Evolutionary conservation across 176 grass and related monocot genomes (phyloP), one percentile per base, ranked within the genome.

Genomic region (Urochloa ruziziensis): DNA sequence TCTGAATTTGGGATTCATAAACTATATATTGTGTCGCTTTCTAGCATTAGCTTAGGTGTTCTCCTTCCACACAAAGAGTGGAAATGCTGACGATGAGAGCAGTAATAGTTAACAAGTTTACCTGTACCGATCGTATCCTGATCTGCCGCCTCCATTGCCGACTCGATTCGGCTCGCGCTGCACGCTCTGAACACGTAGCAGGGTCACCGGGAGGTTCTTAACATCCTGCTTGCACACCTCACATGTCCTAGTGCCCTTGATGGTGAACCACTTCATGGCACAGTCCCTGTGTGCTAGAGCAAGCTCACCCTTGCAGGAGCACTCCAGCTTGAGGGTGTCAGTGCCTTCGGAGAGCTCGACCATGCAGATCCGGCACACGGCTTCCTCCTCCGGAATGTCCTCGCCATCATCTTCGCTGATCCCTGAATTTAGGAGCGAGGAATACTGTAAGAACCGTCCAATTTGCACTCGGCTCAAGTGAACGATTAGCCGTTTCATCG

Each of bases 351-450:
- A 88, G 16, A 95, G 80, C 85, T 95, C 93, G 0, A 34, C 90
- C 89, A 98, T 83, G 82, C 96, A 98, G 35, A 98, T 98, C 80
- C 93, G 91, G 82, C 96, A n/a, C n/a, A n/a, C n/a, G n/a, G n/a
- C n/a, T n/a, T n/a, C n/a, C n/a, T n/a, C n/a, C n/a, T n/a, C n/a
- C 9, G 89, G 66, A 33, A 98, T 95, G 82, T 95, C 87, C 77
- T 98, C 93, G 10, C 91, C 93, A 1, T 72, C 85, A 12, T 44
- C 91, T 73, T 39, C 85, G 17, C 57, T 79, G 1, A 49, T 4
- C 0, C 79, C 91, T 92, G 82, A 54, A 82, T 32, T 62, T 48
- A 52, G 36, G 2, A 37, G 36, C 5, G 35, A 37, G n/a, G n/a
- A n/a, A n/a, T n/a, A n/a, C n/a, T n/a, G n/a, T n/a, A n/a, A n/a